Conservation (phyloP, 1,139 yeast species). For the Blastobotrys malaysiensis region DNA sequence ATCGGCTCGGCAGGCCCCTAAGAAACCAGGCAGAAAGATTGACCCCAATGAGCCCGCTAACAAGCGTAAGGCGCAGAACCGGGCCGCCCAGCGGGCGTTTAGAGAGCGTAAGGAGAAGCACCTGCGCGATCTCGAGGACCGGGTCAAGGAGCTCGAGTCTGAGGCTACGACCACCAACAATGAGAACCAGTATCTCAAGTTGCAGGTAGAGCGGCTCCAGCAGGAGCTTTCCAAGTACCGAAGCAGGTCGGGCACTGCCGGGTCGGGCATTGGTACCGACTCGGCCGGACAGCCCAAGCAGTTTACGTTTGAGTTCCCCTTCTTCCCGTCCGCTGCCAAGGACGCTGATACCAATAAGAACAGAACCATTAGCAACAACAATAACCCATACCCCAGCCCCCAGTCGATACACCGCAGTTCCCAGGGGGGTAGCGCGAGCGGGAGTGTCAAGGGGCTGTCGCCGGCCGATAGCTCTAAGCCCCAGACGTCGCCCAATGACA, state of each 20-base stretch:
- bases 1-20: background rate
- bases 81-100: constrained; percentile 97
- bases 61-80: constrained; percentile 91
- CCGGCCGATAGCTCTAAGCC: background rate
- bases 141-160: constrained; percentile 64
- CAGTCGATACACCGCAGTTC: constrained; percentile 1
- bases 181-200: constrained; percentile 67
- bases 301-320: constrained; percentile 42
- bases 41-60: constrained; percentile 72
- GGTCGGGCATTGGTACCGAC: background rate
- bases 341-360: background rate
- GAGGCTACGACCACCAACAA: constrained; percentile 58
- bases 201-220: constrained; percentile 72
- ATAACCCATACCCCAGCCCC: constrained; percentile 5
- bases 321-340: constrained; percentile 16
- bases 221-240: constrained; percentile 58
- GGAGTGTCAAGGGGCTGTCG: background rate
- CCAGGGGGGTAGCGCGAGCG: background rate
- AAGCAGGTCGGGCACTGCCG: constrained; percentile 4
- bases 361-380: constrained; percentile 1
- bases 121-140: constrained; percentile 78
- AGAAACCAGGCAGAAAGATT: constrained; percentile 67
- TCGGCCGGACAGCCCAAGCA: constrained; percentile 12
- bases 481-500: background rate
- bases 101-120: constrained; percentile 88